Base-by-base conservation (phyloP, 1,284 basidiomycete genomes). In the Tranzscheliella williamsii region DNA sequence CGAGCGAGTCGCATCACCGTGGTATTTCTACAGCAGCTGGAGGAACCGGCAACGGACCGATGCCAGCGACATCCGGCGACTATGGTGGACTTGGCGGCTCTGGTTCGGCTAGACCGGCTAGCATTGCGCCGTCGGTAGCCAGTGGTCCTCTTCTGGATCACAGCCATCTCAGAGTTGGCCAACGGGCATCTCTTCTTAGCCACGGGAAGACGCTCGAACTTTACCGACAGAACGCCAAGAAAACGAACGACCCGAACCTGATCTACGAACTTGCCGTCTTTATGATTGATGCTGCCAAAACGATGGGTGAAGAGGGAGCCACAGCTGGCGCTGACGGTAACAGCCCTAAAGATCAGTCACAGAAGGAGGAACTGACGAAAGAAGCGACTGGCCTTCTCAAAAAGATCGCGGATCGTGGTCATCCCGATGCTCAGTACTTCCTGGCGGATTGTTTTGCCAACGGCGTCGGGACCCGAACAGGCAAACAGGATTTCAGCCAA, bases 221-320 rank as follows among this genome's bases (percentile, higher is more conserved):
- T 49, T 98, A 98, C 81, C 88, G 95, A 33, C 85, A 88, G 37
- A 98, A 98, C 78, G 94, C 94, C 21, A 96, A 95, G 81, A 98
- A 97, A 82, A 95, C 92, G 0, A 92, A 96, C 81, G 92, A 98
- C 79, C 93, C 94, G 0, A 90, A 95, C 76, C 82, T 96, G 51
- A 94, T 94, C 78, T 98, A 94, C 81, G 94, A 98, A 79, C 94
- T 98, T 70, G 91, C 93, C 41, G 91, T 94, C 13, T 97, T 98
- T 82, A 93, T 96, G 89, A 88, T 98, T 72, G 95, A 97, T 76
- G 90, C 93, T 26, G 67, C 70, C 37, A 78, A 72, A 53, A 73
- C 75, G 18, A 72, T 77, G 60, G 67, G 60, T 21, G 49, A 62
- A 18, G 61, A 55, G 24, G 45, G 42, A 29, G 26, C 38, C 27